Percentiles rank a stretch among this genome's conserved stretches.
Evolutionary conservation across 345 rosid species (phyloP).

Genomic region (Citrus unshiu): DNA sequence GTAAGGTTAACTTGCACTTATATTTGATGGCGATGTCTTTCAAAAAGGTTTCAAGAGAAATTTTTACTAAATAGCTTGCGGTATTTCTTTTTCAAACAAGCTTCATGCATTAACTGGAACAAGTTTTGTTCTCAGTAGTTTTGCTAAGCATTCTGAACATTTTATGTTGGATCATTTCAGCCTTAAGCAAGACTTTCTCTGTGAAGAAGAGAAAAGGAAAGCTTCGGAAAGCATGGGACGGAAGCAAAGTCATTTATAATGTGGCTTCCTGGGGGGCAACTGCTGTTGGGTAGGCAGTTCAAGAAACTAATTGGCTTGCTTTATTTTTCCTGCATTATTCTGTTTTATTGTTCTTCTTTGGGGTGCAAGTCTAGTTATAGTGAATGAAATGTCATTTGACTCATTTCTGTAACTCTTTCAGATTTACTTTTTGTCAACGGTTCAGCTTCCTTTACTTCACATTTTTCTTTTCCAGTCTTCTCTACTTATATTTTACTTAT

Average conservation of each 20-base stretch:
- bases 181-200: constrained; percentile 86
- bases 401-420: not conserved
- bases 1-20: not conserved
- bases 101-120: not conserved
- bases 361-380: not conserved
- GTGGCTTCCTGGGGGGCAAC: constrained; percentile 99
- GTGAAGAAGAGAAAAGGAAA: constrained; percentile 81
- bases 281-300: constrained; percentile 65
- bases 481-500: not conserved
- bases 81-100: not conserved
- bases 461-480: not conserved
- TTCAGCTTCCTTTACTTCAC: not conserved
- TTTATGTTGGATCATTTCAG: constrained; percentile 30
- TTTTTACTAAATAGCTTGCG: not conserved
- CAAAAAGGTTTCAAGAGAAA: not conserved
- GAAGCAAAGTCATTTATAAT: constrained; percentile 89
- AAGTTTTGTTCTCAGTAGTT: not conserved
- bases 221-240: constrained; percentile 99
- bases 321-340: not conserved
- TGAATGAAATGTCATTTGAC: not conserved
- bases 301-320: not conserved
- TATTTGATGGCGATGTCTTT: not conserved
- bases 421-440: not conserved
- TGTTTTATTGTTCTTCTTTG: not conserved
- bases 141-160: constrained; percentile 12